Conservation (phyloP, 78 protist species). For the Mantamonas sphyraenae region DNA sequence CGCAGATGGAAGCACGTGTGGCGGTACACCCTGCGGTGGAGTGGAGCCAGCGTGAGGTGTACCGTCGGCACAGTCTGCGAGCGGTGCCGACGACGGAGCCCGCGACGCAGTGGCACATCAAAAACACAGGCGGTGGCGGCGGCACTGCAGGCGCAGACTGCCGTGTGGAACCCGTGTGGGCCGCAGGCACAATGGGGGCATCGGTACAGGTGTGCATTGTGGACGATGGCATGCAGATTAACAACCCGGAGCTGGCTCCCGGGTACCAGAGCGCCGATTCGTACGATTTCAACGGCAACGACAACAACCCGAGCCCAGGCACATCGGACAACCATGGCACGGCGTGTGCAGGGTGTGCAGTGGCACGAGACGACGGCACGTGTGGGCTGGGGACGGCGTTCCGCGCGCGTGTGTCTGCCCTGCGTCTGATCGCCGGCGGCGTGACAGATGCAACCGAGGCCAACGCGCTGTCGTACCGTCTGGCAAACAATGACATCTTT, state of each 20-base stretch:
- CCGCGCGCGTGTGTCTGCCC: background rate
- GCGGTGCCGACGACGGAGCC: no score
- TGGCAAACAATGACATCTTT: background rate
- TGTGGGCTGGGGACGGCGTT: conserved; percentile 34
- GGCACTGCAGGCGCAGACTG: background rate
- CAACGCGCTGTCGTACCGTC: background rate
- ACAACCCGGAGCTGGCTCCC: background rate
- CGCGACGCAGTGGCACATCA: conserved; percentile 1
- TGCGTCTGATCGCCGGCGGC: conserved; percentile 19
- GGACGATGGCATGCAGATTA: conserved; percentile 9
- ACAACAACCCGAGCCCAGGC: conserved; percentile 4
- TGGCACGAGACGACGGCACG: background rate
- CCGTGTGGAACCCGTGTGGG: conserved; percentile 14
- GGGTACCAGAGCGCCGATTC: conserved; percentile 11
- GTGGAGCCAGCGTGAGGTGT: no score
- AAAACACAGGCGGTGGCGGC: background rate
- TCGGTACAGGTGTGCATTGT: conserved; percentile 21
- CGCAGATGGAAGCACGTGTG: no score
- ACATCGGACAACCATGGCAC: conserved; percentile 31
- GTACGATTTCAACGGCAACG: conserved; percentile 9
- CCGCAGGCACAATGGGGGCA: background rate
- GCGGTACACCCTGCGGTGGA: no score
- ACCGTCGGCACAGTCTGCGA: no score
- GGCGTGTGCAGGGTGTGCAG: conserved; percentile 33
- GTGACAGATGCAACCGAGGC: conserved; percentile 26